Base-by-base conservation (phyloP, 75 land plant genomes). In the Azolla pinnata region DNA sequence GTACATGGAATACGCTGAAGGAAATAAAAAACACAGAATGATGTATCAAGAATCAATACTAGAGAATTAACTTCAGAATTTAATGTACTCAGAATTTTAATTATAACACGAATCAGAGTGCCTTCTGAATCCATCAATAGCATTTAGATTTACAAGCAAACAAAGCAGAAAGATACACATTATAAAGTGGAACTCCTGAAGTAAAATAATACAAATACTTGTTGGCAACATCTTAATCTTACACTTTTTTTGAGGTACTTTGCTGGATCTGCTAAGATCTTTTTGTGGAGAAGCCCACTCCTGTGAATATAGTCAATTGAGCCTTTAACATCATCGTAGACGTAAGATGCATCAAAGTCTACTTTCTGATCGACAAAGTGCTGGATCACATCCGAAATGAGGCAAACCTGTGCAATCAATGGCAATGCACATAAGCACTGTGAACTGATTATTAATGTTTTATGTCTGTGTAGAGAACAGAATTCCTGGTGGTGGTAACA, bases 381-480 rank as follows among this genome's bases (percentile, higher is more conserved):
- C 50, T 93, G 98, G 35, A 93, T 80, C 25, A 93, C 67, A 71
- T 93, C 98, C 8, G 98, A 81, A 69, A 93, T 79, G 40, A 93
- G 87, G 66, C 98, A 93, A 45, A 83, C 96, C 98, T 93, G 68
- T 67, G 77, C 32, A 26, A n/a, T n/a, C n/a, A n/a, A n/a, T n/a
- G n/a, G n/a, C n/a, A n/a, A n/a, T n/a, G n/a, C n/a, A n/a, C n/a
- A n/a, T n/a, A n/a, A n/a, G n/a, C n/a, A n/a, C n/a, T n/a, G n/a
- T n/a, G n/a, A n/a, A n/a, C n/a, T n/a, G n/a, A n/a, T n/a, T n/a
- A n/a, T n/a, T n/a, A n/a, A n/a, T n/a, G n/a, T n/a, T n/a, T n/a
- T n/a, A n/a, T n/a, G n/a, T n/a, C n/a, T n/a, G n/a, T n/a, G n/a
- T n/a, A n/a, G n/a, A n/a, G n/a, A n/a, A n/a, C n/a, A n/a, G n/a